Base-by-base conservation (phyloP, 805 yeast species). In the Cyberlindnera amylophila region DNA sequence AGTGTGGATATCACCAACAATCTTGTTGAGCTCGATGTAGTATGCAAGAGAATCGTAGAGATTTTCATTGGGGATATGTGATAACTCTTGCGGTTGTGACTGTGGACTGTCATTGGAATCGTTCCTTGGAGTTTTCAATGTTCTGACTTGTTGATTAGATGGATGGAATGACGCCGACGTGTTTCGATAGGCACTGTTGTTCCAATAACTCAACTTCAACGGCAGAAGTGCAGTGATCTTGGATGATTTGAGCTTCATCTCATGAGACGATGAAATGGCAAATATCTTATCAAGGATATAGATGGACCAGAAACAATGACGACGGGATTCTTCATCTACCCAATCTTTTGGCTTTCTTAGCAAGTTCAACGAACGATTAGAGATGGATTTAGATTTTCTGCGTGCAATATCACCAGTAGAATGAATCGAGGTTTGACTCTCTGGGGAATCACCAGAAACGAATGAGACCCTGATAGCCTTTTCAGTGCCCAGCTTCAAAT, bases 241-340 rank as follows among this genome's bases (percentile, higher is more conserved):
- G 9, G 31, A 23, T 4, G 54, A 37, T 16, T 45, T 52, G 17
- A 54, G 40, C 26, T 54, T 54, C 50, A 53, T 46, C 18, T 54
- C 54, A 35, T 54, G 53, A 2, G 57, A 53, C 6, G 59, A 51
- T 2, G 54, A 51, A 4, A 54, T 50, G 4, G 57, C 53, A 36
- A 46, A 54, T 8, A 53, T 39, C 38, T 54, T 54, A 23, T 54
- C 59, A 27, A 54, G 35, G 9, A 51, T 48, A 29, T 47, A 54
- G 14, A 54, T 49, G 27, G 56, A 53, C 59, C 59, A 54, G 29
- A 50, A 54, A 21, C 58, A 54, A 43, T 52, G 54, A 37, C 58
- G 49, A 34, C 58, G 45, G 12, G 54, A 51, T 32, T 54, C 57
- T 35, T 53, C 59, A 34, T 54, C 59, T 19, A 53, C 29, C 55